These are phyloP conservation scores for Starmerella floricola DNA, from an alignment of 805 yeast genomes.

Conservation along the genomic window DNA sequence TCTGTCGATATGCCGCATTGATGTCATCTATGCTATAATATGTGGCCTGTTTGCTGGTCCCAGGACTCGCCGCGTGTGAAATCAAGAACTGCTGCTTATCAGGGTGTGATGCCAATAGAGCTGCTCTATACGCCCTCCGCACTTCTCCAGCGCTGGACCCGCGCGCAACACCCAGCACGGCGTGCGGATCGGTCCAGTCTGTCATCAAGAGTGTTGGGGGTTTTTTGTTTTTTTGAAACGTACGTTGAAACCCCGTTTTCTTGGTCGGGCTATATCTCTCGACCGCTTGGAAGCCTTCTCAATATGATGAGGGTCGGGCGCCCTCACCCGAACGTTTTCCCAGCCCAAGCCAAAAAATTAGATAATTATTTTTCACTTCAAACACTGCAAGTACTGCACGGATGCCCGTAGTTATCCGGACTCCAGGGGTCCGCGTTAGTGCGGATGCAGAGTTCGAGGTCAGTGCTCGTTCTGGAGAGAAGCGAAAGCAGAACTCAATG, in stretches of 20 bases:
- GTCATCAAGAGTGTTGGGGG: no score
- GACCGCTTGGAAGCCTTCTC: no score
- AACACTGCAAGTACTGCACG: no score
- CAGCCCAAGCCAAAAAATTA: conserved; percentile 3
- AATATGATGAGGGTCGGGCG: no score
- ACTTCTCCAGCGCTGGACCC: conserved; percentile 34
- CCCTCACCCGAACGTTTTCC: no score
- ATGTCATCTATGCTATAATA: conserved; percentile 34
- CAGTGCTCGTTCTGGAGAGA: conserved; percentile 34
- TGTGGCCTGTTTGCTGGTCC: not conserved
- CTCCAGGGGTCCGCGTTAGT: conserved; percentile 55
- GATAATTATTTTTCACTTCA: conserved; percentile 1
- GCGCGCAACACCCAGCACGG: conserved; percentile 40
- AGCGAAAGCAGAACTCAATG: conserved; percentile 25
- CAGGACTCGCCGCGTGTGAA: no score
- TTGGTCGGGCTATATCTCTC: no score
- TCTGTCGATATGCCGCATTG: conserved; percentile 50
- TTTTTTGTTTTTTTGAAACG: no score
- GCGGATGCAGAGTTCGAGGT: conserved; percentile 54
- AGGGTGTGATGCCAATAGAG: conserved; percentile 60
- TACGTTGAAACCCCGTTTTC: no score
- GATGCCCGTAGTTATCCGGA: conserved; percentile 49
- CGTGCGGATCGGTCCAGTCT: conserved; percentile 37
- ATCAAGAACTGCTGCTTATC: no score
- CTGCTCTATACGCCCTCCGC: conserved; percentile 50